Base-by-base conservation (phyloP, 2,329 filamentous ascomycete genomes). In the Ambrosiella beaveri region DNA sequence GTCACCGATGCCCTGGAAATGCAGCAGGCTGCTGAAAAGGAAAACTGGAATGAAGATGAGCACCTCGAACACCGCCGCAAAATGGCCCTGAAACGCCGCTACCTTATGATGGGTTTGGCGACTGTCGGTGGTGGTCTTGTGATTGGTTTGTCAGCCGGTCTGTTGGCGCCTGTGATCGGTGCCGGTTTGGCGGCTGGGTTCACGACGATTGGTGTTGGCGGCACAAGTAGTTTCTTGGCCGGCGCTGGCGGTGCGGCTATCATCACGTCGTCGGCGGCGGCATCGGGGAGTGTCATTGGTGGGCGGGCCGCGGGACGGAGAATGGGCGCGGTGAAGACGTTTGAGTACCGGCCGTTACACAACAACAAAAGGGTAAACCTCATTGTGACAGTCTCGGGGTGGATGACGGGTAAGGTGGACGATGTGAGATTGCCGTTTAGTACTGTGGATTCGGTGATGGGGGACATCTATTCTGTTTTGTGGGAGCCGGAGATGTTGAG, bases 401-500 rank as follows among this genome's bases (percentile, higher is more conserved):
- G 93, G 93, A 94, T 98, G 86, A 96, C 88, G 45, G 93, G 94
- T 65, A 97, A 95, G 67, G 84, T 95, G 57, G 93, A 98, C 71
- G 93, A 98, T 68, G 90, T 98, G 54, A 86, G 93, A 61, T 72
- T 98, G 65, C 93, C 93, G 7, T 98, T 86, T 70, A 96, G 89
- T 72, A 98, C 94, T 0, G 85, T 98, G 6, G 90, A 98, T 68
- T 88, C 94, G 0, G 81, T 97, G 62, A 98, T 98, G 93, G 93
- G 93, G 11, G 93, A 98, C 67, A 83, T 98, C 13, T 98, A 98
- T 71, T 96, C 91, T 0, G 84, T 98, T 9, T 75, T 94, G 60
- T 98, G 93, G 90, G 93, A 98, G 69, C 94, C 93, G 2, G 93
- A 98, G 67, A 95, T 98, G 90, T 78, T 98, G 67, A 85, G 82